phyloP scores from a whole-genome alignment of 352 stramenopile genomes.

The Pythium phragmitis region DNA sequence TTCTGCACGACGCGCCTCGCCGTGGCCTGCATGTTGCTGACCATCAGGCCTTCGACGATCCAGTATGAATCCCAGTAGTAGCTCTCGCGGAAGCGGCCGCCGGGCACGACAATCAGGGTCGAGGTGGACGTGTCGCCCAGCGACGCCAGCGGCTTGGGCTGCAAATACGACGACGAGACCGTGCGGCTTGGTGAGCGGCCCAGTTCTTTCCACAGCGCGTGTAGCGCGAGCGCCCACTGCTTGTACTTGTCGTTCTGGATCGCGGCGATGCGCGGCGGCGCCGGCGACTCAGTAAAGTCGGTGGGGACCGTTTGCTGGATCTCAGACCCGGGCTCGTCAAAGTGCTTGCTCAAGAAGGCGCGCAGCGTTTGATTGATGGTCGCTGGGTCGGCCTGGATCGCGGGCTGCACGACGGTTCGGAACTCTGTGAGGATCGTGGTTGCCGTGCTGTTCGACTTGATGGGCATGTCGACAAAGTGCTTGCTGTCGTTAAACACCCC shows the following conservation, averaged over 20 bases:
- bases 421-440: slow-evolving; percentile 69
- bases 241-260: slow-evolving; percentile 54
- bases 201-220: slow-evolving; percentile 79
- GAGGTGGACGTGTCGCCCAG: slow-evolving; percentile 30
- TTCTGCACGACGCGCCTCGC: slow-evolving; percentile 83
- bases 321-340: slow-evolving; percentile 75
- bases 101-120: slow-evolving; percentile 83
- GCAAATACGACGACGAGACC: slow-evolving; percentile 38
- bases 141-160: slow-evolving; percentile 31
- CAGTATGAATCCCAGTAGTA: slow-evolving; percentile 95
- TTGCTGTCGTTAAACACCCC: slow-evolving; percentile 89
- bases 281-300: slow-evolving; percentile 53
- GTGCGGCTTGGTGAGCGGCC: slow-evolving; percentile 46
- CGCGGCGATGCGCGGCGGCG: slow-evolving; percentile 51
- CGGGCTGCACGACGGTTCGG: slow-evolving; percentile 8
- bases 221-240: slow-evolving; percentile 66
- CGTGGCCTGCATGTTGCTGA: slow-evolving; percentile 77
- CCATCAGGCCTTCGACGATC: slow-evolving; percentile 87
- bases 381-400: slow-evolving; percentile 1
- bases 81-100: slow-evolving; percentile 88
- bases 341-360: slow-evolving; percentile 75
- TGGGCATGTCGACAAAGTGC: slow-evolving; percentile 93
- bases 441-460: slow-evolving; percentile 74
- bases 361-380: slow-evolving; percentile 39
- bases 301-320: slow-evolving; percentile 62